Conservation (phyloP, 2,329 filamentous ascomycete genomes). For the Diaporthe citri region DNA sequence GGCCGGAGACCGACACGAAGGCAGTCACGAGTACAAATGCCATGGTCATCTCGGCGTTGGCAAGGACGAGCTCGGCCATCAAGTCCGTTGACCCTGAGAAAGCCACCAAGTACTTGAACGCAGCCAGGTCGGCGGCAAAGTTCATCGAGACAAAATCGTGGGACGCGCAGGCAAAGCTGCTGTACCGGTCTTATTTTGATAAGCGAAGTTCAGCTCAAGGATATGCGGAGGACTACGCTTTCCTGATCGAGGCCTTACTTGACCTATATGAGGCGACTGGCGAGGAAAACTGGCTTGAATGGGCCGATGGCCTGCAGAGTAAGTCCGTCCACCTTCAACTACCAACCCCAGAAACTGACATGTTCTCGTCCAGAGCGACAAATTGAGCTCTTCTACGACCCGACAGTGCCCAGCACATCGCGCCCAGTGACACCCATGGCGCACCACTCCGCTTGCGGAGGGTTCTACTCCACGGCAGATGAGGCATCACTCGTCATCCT, state of each 20-base stretch:
- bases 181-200: constrained; percentile 82
- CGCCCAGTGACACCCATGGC: constrained; percentile 48
- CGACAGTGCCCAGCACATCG: constrained; percentile 52
- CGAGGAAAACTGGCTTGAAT: constrained; percentile 80
- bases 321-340: constrained; percentile 47
- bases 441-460: constrained; percentile 61
- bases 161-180: constrained; percentile 68
- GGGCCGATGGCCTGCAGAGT: constrained; percentile 86
- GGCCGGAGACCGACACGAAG: constrained; percentile 88
- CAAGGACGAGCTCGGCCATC: constrained; percentile 79
- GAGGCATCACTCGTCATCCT: constrained; percentile 79
- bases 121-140: constrained; percentile 75
- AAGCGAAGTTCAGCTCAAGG: constrained; percentile 74
- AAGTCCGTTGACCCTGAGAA: constrained; percentile 68
- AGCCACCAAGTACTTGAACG: constrained; percentile 71
- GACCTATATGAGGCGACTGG: constrained; percentile 88
- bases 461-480: constrained; percentile 79
- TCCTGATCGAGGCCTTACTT: constrained; percentile 84
- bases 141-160: constrained; percentile 84
- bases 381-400: constrained; percentile 82
- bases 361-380: constrained; percentile 70
- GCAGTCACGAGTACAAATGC: constrained; percentile 91
- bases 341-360: constrained; percentile 31
- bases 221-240: constrained; percentile 96
- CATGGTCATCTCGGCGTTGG: constrained; percentile 85